Base-by-base conservation (phyloP, 2,329 filamentous ascomycete genomes). In the Trichoderma pleuroti region DNA sequence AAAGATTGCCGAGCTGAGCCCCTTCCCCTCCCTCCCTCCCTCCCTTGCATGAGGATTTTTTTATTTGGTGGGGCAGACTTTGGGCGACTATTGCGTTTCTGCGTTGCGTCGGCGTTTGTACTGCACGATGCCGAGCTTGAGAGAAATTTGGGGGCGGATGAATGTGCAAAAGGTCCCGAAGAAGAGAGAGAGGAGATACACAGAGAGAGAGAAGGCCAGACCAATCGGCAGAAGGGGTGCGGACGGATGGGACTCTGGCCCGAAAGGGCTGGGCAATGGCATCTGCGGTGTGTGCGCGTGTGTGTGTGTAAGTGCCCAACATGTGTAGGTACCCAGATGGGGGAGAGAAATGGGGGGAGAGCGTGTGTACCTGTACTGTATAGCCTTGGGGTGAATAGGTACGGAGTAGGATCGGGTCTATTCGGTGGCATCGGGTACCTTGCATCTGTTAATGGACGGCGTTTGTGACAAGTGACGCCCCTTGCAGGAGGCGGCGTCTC, bases 361-460 rank as follows among this genome's bases (percentile, higher is more conserved):
- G 46, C 46, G 46, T 8, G 46, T 14, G 46, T 52, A 24, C 21
- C 46, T 14, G 46, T 52, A 24, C 46, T 7, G 46, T 52, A 24
- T 21, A 49, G 42, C 10, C 7, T 21, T 21, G 42, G 2, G 2
- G 42, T 21, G 21, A 24, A 21, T 24, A 52, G 26, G 26, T 28
- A 28, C 26, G 26, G 26, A 28, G 26, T 28, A 52, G 21, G 46
- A 52, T 52, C 46, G 46, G 46, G 46, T 21, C 46, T 12, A 24
- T 46, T 42, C 16, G 61, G 24, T 59, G 52, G 24, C 52, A 30
- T 24, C 64, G 64, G 64, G 64, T 68, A 68, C 64, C 64, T 68
- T 68, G 64, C 64, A 68, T 62, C 24, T 42, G 59, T 46, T 46
- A 52, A 59, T 39, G 34, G 52, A 49, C 0, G 60, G 26, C 11